These are phyloP conservation scores for Ophiostoma himal-ulmi DNA, from an alignment of 2,329 filamentous ascomycete species.

Conservation along the genomic window DNA sequence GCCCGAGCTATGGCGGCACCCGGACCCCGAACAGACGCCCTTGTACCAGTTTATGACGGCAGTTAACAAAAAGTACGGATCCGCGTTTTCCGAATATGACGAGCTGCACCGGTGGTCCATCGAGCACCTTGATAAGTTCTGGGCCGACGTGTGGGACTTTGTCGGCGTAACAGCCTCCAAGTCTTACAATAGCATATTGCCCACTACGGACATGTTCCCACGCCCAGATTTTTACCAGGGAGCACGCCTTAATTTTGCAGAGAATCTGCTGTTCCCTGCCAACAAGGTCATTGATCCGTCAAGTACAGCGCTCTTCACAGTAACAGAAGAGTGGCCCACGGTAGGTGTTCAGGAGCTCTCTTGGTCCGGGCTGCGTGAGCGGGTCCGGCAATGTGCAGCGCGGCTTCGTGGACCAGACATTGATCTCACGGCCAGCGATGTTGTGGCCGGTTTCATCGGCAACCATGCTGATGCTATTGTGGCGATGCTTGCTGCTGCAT, in stretches of 20 bases:
- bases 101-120: slow-evolving; percentile 84
- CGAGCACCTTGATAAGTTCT: slow-evolving; percentile 68
- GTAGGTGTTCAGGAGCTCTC: slow-evolving; percentile 43
- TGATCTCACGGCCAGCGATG: slow-evolving; percentile 52
- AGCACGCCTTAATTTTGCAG: slow-evolving; percentile 81
- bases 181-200: slow-evolving; percentile 62
- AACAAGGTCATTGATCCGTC: slow-evolving; percentile 50
- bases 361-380: slow-evolving; percentile 75
- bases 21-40: slow-evolving; percentile 58
- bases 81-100: slow-evolving; percentile 60
- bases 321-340: slow-evolving; percentile 64
- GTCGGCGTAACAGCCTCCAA: slow-evolving; percentile 67
- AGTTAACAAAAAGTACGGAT: slow-evolving; percentile 61
- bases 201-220: slow-evolving; percentile 69
- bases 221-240: slow-evolving; percentile 79
- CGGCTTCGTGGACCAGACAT: slow-evolving; percentile 54
- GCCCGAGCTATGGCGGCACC: slow-evolving; percentile 61
- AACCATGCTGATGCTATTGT: slow-evolving; percentile 86
- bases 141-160: slow-evolving; percentile 80
- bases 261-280: slow-evolving; percentile 80
- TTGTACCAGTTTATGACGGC: slow-evolving; percentile 67
- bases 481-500: slow-evolving; percentile 77
- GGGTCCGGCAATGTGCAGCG: slow-evolving; percentile 66
- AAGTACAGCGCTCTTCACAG: slow-evolving; percentile 67
- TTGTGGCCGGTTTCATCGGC: slow-evolving; percentile 71